Percentiles rank a stretch among this genome's conserved stretches.
Conservation (phyloP, 2,329 filamentous ascomycete species). For the Fusarium zealandicum region DNA sequence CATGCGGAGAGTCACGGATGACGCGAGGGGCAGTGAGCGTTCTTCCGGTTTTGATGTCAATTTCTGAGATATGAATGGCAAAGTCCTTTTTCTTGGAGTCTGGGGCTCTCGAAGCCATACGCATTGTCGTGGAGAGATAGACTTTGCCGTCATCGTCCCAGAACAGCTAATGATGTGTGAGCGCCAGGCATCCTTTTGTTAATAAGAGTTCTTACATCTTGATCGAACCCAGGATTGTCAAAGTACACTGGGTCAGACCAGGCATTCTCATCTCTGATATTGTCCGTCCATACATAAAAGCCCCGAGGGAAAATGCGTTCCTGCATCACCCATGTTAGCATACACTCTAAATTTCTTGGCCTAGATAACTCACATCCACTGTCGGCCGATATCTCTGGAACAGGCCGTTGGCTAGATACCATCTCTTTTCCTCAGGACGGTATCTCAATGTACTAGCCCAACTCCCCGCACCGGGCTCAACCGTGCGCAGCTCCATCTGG, state of each 20-base stretch:
- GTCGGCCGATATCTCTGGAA: conserved; percentile 53
- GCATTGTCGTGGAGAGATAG: conserved; percentile 56
- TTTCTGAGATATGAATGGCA: conserved; percentile 55
- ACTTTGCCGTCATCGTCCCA: conserved; percentile 59
- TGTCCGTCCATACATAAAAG: conserved; percentile 60
- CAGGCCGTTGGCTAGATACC: conserved; percentile 55
- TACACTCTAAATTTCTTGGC: rapidly evolving
- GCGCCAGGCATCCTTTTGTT: not conserved
- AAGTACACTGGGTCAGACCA: conserved; percentile 64
- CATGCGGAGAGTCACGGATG: conserved; percentile 49
- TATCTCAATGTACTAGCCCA: conserved; percentile 59
- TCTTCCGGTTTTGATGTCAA: conserved; percentile 52
- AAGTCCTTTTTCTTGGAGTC: conserved; percentile 58
- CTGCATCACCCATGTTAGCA: conserved; percentile 1
- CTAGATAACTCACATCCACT: conserved; percentile 39
- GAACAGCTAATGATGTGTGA: conserved; percentile 44
- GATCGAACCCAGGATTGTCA: conserved; percentile 61
- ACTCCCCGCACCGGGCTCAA: conserved; percentile 58
- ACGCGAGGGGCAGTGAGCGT: conserved; percentile 47
- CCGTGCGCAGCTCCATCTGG: conserved; percentile 60
- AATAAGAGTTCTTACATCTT: conserved; percentile 45
- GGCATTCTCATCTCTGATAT: conserved; percentile 58
- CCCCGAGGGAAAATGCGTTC: conserved; percentile 59
- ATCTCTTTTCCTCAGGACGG: conserved; percentile 47
- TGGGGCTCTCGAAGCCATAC: conserved; percentile 47